Conservation (phyloP, 768 basidiomycete genomes). For the Solioccasus polychromus region DNA sequence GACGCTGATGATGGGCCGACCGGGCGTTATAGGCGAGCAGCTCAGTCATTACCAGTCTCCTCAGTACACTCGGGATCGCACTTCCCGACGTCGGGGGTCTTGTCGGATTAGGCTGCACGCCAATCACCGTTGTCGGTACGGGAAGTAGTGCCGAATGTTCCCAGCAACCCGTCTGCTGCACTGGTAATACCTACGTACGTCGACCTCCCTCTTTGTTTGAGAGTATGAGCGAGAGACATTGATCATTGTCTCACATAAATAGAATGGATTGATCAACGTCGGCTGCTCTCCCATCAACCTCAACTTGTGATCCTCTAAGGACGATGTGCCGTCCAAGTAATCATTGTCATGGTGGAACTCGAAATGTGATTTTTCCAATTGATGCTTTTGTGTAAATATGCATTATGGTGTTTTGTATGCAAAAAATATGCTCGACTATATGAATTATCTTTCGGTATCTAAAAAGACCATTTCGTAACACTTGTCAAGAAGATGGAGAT, state of each 20-base stretch:
- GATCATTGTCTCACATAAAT: too few relatives aligned
- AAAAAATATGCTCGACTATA: too few relatives aligned
- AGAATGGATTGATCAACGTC: slow-evolving; percentile 10
- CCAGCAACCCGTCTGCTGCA: slow-evolving; percentile 19
- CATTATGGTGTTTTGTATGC: neutral
- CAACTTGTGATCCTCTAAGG: neutral
- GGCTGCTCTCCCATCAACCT: slow-evolving; percentile 13
- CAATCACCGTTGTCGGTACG: neutral
- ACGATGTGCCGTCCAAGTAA: neutral
- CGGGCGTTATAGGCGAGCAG: neutral
- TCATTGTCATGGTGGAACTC: neutral
- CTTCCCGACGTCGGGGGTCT: neutral
- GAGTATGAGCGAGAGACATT: too few relatives aligned
- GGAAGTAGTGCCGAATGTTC: slow-evolving; percentile 6
- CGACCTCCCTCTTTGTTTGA: too few relatives aligned
- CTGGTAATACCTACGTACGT: slow-evolving; percentile 10
- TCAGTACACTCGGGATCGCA: neutral
- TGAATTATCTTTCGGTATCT: too few relatives aligned
- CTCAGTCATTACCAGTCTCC: neutral
- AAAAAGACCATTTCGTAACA: too few relatives aligned
- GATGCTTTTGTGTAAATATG: neutral
- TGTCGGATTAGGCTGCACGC: slow-evolving; percentile 8
- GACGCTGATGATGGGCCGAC: neutral
- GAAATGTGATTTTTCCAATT: neutral
- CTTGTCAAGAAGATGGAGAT: too few relatives aligned